These are phyloP conservation scores for Xylariomycetidae sp. DNA, from an alignment of 2,329 filamentous ascomycete genomes.

Conservation along the genomic window DNA sequence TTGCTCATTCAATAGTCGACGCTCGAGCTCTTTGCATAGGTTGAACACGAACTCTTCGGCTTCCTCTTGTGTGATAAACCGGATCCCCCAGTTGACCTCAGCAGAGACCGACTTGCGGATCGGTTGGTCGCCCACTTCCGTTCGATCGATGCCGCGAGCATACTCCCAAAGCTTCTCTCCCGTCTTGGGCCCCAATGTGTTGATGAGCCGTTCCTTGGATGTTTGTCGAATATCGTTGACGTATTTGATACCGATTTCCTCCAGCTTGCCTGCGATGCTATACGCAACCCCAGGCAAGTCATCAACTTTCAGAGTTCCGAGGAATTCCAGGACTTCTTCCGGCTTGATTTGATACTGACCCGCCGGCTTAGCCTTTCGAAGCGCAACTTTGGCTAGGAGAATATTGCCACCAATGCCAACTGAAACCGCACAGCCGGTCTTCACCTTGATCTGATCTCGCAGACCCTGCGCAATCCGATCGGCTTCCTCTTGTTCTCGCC, in stretches of 20 bases:
- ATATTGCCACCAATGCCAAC: conserved; percentile 91
- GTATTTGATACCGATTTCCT: conserved; percentile 74
- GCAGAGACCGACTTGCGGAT: conserved; percentile 91
- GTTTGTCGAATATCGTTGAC: conserved; percentile 78
- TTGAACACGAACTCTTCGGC: conserved; percentile 87
- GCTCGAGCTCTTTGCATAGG: conserved; percentile 77
- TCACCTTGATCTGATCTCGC: conserved; percentile 62
- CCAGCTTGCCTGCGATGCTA: conserved; percentile 80
- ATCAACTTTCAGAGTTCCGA: conserved; percentile 72
- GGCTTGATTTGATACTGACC: conserved; percentile 86
- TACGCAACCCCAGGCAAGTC: conserved; percentile 88
- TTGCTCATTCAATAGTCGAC: conserved; percentile 71
- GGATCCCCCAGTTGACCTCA: conserved; percentile 96
- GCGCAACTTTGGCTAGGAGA: conserved; percentile 80
- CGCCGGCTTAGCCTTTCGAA: conserved; percentile 88
- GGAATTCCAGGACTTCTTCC: conserved; percentile 68
- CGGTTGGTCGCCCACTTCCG: conserved; percentile 79
- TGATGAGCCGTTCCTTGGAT: conserved; percentile 68
- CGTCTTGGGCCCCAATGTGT: conserved; percentile 80
- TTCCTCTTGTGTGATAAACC: conserved; percentile 87
- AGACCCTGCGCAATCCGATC: conserved; percentile 64
- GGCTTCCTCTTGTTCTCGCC: conserved; percentile 72
- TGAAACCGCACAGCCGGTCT: conserved; percentile 81
- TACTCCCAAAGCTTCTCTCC: conserved; percentile 89
- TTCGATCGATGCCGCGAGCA: conserved; percentile 76